Base-by-base conservation (phyloP, 2,329 filamentous ascomycete species). In the Xylariaceae sp. region DNA sequence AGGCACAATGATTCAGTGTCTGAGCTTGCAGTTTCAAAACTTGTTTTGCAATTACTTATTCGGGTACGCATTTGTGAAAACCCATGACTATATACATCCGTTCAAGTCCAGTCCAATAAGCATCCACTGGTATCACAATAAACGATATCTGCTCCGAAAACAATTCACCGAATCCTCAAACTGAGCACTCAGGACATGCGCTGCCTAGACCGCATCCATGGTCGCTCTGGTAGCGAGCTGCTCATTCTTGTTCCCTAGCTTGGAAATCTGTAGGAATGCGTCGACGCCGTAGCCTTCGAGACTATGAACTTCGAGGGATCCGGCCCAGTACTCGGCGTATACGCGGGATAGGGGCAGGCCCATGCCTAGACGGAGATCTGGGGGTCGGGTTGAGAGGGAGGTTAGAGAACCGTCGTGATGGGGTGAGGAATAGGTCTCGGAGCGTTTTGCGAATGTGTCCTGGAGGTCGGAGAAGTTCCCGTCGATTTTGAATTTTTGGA, bases 251-350 rank as follows among this genome's bases (percentile, higher is more conserved):
- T 99, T 99, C 17, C 94, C 94, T 51, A 99, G 77, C 69, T 96
- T 95, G 5, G 90, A 96, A 54, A 99, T 96, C 68, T 97, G 92
- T 57, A 99, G 73, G 66, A 99, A 99, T 0, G 89, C 92, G 73
- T 99, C 94, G 6, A 95, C 90, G 13, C 94, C 94, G 68, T 97
- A 97, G 1, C 94, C 95, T 67, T 97, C 93, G 7, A 99, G 75
- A 65, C 89, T 97, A 68, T 97, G 93, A 53, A 97, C 71, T 64
- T 96, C 89, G 9, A 99, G 75, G 63, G 83, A 94, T 19, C 94
- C 94, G 2, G 94, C 94, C 94, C 94, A 99, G 71, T 97, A 97
- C 71, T 97, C 93, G 28, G 93, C 91, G 70, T 97, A 99, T 2
- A 97, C 89, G 56, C 90, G 83, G 64, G 92, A 96, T 73, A 99